Base-by-base conservation (phyloP, 345 rosid species). In the Citrus inodora region DNA sequence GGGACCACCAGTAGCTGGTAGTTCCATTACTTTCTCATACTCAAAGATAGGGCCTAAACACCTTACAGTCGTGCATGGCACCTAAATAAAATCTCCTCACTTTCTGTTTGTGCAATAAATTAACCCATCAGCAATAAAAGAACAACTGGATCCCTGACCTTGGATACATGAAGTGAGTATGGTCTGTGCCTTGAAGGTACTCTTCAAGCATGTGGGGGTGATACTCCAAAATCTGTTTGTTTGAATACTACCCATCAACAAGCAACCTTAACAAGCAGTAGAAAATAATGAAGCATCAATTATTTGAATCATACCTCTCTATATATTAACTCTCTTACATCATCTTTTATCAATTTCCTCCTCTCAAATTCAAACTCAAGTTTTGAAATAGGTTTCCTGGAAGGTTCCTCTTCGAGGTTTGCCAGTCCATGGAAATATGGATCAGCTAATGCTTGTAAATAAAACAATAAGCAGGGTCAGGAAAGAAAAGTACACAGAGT, bases 311-410 rank as follows among this genome's bases (percentile, higher is more conserved):
- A 37, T 87, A 94, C 98, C 99, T 96, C 99, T 92, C 97, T 85
- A 76, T 96, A 96, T 76, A 96, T 92, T 71, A 96, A 89, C 83
- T 92, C 99, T 71, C 97, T 86, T 33, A 94, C 94, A 51, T 94
- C 98, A 80, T 94, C 95, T 81, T 86, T 85, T 17, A 90, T 87
- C 84, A 96, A 59, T 79, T 90, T 96, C 83, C 94, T 94, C 85
- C 88, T 88, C 67, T 96, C 99, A 82, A 96, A 96, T 65, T 89
- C 99, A 74, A 96, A 96, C 79, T 89, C 97, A 9, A 96, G 80
- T 80, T 92, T 96, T 53, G 99, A 91, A 86, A 96, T 92, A 68
- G 90, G 98, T 63, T 87, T 85, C 81, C 86, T 91, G 37, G 94
- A 89, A 40, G 97, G 97, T 78, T 96, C 98, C 19, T 86, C 76